Evolutionary conservation across 495 filamentous ascomycete genomes (phyloP).

Genomic region (Penicillium dipodomyicola): DNA sequence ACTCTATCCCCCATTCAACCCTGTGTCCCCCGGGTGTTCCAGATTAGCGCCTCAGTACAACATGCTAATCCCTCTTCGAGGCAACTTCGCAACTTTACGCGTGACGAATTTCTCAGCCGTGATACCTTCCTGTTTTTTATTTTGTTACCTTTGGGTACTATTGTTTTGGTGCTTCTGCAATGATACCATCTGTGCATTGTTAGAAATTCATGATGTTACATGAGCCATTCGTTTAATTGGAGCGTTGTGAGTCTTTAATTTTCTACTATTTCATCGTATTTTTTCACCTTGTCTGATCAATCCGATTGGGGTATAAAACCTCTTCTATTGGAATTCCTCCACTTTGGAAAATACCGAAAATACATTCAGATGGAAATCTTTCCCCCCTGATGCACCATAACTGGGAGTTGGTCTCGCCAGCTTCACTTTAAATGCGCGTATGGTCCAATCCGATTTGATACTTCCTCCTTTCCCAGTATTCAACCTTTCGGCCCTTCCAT

Average conservation of each 20-base stretch:
- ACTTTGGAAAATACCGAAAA: neutral
- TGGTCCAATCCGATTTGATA: neutral
- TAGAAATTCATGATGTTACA: conserved; percentile 35
- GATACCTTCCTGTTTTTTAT: conserved; percentile 22
- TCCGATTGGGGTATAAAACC: neutral
- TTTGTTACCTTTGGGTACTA: conserved; percentile 18
- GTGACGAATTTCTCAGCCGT: conserved; percentile 27
- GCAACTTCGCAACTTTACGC: conserved; percentile 17
- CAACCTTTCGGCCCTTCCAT: neutral
- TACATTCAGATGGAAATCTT: neutral
- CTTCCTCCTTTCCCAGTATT: neutral
- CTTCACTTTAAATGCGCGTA: neutral
- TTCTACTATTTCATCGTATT: neutral
- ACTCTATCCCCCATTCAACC: neutral
- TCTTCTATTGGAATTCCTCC: neutral
- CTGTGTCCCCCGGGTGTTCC: conserved; percentile 6
- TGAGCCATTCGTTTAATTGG: conserved; percentile 29
- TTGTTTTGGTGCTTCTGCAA: conserved; percentile 20
- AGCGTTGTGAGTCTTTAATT: neutral
- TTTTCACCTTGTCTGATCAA: neutral
- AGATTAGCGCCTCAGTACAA: conserved; percentile 5
- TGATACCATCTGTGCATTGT: conserved; percentile 38
- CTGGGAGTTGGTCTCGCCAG: neutral
- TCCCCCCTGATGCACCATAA: neutral
- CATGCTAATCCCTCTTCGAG: conserved; percentile 5